A percentile compares a stretch with the other conserved stretches of the same genome.
These are phyloP conservation scores for Knufia fluminis DNA, from an alignment of 2,329 filamentous ascomycete genomes.

Conservation along the genomic window DNA sequence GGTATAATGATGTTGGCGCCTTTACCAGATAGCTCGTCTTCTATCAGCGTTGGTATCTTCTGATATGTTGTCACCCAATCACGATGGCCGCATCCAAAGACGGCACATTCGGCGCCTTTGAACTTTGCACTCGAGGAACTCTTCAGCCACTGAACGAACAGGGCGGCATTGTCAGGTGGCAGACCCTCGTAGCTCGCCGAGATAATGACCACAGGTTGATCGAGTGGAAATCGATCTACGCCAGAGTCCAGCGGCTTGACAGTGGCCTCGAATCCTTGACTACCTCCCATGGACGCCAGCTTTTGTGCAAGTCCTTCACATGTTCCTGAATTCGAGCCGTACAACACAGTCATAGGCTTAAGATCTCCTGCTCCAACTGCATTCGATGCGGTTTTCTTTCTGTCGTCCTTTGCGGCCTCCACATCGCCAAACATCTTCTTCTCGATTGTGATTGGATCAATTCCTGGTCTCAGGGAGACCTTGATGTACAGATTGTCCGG, in stretches of 20 bases:
- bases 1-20: slow-evolving; percentile 43
- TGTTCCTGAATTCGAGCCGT: slow-evolving; percentile 66
- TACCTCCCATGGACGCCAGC: slow-evolving; percentile 49
- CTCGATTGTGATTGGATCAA: slow-evolving; percentile 37
- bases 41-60: slow-evolving; percentile 54
- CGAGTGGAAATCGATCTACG: slow-evolving; percentile 49
- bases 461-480: slow-evolving; percentile 44
- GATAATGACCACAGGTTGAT: slow-evolving; percentile 56
- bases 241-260: slow-evolving; percentile 54
- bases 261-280: slow-evolving; percentile 51
- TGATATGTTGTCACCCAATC: slow-evolving; percentile 54
- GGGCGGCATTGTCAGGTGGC: slow-evolving; percentile 60
- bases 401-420: neutral
- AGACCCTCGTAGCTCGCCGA: slow-evolving; percentile 66
- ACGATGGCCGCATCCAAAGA: slow-evolving; percentile 60
- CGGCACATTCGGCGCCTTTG: slow-evolving; percentile 52
- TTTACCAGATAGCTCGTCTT: slow-evolving; percentile 43
- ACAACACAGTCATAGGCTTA: slow-evolving; percentile 55
- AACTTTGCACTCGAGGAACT: slow-evolving; percentile 43
- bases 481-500: slow-evolving; percentile 53
- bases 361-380: slow-evolving; percentile 15
- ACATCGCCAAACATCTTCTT: slow-evolving; percentile 24
- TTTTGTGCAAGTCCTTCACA: slow-evolving; percentile 61
- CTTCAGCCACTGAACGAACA: slow-evolving; percentile 60
- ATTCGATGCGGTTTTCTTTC: neutral